Evolutionary conservation across 768 basidiomycete genomes (phyloP).

Genomic region (Leucogyrophana mollusca): DNA sequence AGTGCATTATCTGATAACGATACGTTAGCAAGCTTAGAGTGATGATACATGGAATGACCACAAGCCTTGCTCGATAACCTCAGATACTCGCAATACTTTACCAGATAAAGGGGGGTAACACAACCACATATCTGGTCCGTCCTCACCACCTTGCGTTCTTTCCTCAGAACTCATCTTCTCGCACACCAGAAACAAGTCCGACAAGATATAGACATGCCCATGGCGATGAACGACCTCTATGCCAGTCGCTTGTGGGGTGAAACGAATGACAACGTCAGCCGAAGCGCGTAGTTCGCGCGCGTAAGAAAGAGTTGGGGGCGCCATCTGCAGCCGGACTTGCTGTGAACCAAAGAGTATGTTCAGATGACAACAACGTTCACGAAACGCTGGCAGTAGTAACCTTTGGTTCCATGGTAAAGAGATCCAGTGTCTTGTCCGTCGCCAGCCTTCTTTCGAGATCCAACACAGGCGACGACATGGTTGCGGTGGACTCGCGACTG

Average conservation of each 20-base stretch:
- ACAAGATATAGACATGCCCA: conserved; percentile 87
- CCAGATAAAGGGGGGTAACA: conserved; percentile 95
- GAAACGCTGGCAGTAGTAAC: conserved; percentile 48
- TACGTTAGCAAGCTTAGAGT: conserved; percentile 10
- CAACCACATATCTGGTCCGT: conserved; percentile 84
- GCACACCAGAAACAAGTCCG: conserved; percentile 89
- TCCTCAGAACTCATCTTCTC: conserved; percentile 80
- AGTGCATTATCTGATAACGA: conserved; percentile 60
- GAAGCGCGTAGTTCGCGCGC: conserved; percentile 75
- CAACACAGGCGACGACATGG: conserved; percentile 55
- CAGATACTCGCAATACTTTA: conserved; percentile 79
- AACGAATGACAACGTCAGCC: conserved; percentile 67
- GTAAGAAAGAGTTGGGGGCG: conserved; percentile 75
- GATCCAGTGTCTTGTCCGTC: conserved; percentile 79
- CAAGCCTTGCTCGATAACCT: conserved; percentile 61
- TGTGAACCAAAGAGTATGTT: conserved; percentile 29
- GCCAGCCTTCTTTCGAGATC: conserved; percentile 82
- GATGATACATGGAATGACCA: conserved; percentile 18
- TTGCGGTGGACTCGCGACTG: conserved; percentile 50
- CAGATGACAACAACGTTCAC: conserved; percentile 3
- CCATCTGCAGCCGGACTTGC: conserved; percentile 90
- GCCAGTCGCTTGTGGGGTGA: conserved; percentile 75
- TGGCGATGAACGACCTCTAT: conserved; percentile 69
- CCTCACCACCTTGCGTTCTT: conserved; percentile 42
- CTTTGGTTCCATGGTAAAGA: conserved; percentile 95